Evolutionary conservation across 805 yeast species (phyloP).

Genomic region (Starmerella floricola): DNA sequence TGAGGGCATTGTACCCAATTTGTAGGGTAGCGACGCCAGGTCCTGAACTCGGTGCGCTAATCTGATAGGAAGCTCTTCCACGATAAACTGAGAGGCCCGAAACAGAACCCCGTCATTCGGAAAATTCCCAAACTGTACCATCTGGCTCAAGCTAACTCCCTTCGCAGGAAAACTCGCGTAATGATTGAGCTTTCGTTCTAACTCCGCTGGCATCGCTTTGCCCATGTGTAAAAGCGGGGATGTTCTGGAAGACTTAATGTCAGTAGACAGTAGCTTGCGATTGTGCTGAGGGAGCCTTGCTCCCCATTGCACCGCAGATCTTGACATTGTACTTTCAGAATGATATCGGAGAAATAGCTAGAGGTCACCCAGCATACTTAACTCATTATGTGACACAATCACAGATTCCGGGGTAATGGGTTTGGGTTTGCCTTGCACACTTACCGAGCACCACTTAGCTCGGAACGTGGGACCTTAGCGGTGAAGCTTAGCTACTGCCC

Average conservation of each 20-base stretch:
- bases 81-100: constrained; percentile 72
- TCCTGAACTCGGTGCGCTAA: constrained; percentile 78
- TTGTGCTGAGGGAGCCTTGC: neutral
- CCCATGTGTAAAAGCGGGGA: constrained; percentile 13
- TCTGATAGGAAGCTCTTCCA: constrained; percentile 77
- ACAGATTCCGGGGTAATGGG: constrained; percentile 1
- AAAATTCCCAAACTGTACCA: constrained; percentile 80
- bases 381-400: neutral
- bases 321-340: neutral
- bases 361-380: neutral
- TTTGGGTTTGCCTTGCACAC: neutral
- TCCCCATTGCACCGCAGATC: neutral
- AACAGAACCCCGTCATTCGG: constrained; percentile 71
- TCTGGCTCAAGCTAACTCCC: constrained; percentile 70
- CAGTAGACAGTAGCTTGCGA: constrained; percentile 3
- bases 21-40: constrained; percentile 66
- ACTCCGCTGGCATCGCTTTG: constrained; percentile 27
- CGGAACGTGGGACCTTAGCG: too few relatives aligned
- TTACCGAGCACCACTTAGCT: neutral
- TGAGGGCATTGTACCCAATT: constrained; percentile 59
- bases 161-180: constrained; percentile 71
- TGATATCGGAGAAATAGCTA: neutral
- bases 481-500: too few relatives aligned
- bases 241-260: neutral
- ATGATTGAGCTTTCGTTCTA: constrained; percentile 45